Conservation (phyloP, 495 filamentous ascomycete genomes). For the Lasiosphaeriaceae sp. region DNA sequence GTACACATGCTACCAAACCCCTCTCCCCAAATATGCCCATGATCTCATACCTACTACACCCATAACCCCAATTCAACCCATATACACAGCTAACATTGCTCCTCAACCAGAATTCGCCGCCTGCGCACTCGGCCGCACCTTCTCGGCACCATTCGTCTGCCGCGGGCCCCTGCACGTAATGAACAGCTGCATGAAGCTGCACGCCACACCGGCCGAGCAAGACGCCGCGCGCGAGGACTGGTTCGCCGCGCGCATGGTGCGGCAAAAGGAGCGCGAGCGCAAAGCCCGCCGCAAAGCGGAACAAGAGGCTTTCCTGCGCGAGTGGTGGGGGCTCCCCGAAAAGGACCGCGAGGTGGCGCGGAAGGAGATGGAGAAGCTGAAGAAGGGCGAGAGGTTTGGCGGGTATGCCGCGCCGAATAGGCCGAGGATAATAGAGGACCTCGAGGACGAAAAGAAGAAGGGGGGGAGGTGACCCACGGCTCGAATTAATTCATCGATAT, state of each 20-base stretch:
- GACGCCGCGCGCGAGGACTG: slow-evolving; percentile 91
- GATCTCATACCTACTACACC: no score
- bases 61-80: no score
- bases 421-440: slow-evolving; percentile 11
- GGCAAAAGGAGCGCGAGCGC: slow-evolving; percentile 57
- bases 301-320: slow-evolving; percentile 54
- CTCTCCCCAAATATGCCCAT: no score
- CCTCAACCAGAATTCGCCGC: slow-evolving; percentile 66
- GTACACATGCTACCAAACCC: no score
- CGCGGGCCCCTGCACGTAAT: slow-evolving; percentile 72
- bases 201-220: slow-evolving; percentile 79
- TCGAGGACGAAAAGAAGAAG: no score
- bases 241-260: slow-evolving; percentile 70
- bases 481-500: no score
- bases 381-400: slow-evolving; percentile 33
- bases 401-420: slow-evolving; percentile 25
- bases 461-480: no score
- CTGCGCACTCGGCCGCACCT: slow-evolving; percentile 80
- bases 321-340: slow-evolving; percentile 57
- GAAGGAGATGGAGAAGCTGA: slow-evolving; percentile 37
- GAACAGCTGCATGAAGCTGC: slow-evolving; percentile 87
- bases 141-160: slow-evolving; percentile 82
- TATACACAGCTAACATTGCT: background rate
- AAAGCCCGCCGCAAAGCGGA: slow-evolving; percentile 52
- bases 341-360: slow-evolving; percentile 40